Evolutionary conservation across 345 rosid species (phyloP).

Genomic region (Salix caprea): DNA sequence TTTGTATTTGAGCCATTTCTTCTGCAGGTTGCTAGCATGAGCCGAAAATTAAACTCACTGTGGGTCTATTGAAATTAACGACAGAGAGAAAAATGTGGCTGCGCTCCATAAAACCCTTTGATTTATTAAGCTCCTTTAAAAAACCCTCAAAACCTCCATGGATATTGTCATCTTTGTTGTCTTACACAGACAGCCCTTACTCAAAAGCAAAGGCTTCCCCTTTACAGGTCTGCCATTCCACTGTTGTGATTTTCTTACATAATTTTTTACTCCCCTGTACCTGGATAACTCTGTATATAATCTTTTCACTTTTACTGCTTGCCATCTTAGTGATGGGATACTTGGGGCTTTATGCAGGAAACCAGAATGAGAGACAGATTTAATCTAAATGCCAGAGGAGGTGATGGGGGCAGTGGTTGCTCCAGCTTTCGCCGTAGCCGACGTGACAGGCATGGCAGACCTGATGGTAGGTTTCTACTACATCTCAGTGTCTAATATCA

Average conservation of each 20-base stretch:
- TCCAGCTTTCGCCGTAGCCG: conserved; percentile 48
- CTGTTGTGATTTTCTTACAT: not conserved
- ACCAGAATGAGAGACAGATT: conserved; percentile 61
- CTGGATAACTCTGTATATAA: not conserved
- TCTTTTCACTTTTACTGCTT: not conserved
- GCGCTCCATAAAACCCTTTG: conserved; percentile 18
- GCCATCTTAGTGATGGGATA: not conserved
- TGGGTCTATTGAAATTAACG: not conserved
- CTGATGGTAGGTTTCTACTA: conserved; percentile 45
- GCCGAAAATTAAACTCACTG: not conserved
- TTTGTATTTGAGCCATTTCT: not conserved
- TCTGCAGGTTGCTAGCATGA: conserved; percentile 3
- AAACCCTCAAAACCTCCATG: conserved; percentile 36
- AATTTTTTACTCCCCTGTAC: not conserved
- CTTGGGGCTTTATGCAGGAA: conserved; percentile 37
- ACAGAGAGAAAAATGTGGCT: conserved; percentile 39
- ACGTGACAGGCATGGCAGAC: conserved; percentile 43
- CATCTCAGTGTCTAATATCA: not conserved
- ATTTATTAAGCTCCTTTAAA: conserved; percentile 22
- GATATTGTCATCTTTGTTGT: conserved; percentile 26
- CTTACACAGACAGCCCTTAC: conserved; percentile 34
- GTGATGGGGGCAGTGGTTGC: conserved; percentile 67
- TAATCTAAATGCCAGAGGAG: conserved; percentile 51
- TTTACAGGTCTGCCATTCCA: conserved; percentile 41
- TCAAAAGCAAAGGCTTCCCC: conserved; percentile 51